phyloP scores from a whole-genome alignment of 163 green algal species.

The Scenedesmus sp. region DNA sequence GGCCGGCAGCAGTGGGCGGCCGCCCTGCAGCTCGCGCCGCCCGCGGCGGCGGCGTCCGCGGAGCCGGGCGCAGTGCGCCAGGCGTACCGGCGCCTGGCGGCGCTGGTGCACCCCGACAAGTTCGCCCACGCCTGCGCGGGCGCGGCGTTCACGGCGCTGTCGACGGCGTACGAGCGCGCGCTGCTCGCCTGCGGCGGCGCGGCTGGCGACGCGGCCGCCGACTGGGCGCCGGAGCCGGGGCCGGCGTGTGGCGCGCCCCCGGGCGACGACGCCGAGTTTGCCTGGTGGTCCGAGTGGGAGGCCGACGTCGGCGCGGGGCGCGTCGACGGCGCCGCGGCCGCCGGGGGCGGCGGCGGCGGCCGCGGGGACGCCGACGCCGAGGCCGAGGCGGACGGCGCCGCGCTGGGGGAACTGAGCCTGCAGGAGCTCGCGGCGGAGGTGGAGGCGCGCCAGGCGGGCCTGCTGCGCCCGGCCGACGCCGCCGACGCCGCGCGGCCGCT shows the following conservation, averaged over 20 bases:
- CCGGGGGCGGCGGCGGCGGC: background rate
- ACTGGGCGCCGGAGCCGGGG: too few species aligned
- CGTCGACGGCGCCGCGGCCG: conserved; percentile 9
- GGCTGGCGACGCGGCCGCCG: too few species aligned
- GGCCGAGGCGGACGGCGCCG: conserved; percentile 1
- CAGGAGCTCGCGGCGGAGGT: conserved; percentile 30
- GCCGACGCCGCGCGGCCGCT: conserved; percentile 1
- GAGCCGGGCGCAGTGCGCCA: conserved; percentile 12
- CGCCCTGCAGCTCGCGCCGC: conserved; percentile 19
- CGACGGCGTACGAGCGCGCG: conserved; percentile 4
- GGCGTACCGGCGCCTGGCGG: conserved; percentile 53
- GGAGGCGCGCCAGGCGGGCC: conserved; percentile 4
- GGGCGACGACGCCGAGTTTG: conserved; percentile 9
- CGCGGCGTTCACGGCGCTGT: conserved; percentile 53
- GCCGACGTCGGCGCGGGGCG: background rate
- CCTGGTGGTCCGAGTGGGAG: conserved; percentile 40
- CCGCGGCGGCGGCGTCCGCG: background rate
- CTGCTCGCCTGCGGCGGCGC: background rate
- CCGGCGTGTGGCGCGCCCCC: too few species aligned
- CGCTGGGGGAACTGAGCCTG: background rate
- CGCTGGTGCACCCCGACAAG: conserved; percentile 68
- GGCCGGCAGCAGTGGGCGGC: conserved; percentile 17
- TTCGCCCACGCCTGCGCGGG: conserved; percentile 35
- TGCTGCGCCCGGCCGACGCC: background rate
- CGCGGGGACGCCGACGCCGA: background rate